Base-by-base conservation (phyloP, 805 yeast genomes). In the Starmerella bacillaris region DNA sequence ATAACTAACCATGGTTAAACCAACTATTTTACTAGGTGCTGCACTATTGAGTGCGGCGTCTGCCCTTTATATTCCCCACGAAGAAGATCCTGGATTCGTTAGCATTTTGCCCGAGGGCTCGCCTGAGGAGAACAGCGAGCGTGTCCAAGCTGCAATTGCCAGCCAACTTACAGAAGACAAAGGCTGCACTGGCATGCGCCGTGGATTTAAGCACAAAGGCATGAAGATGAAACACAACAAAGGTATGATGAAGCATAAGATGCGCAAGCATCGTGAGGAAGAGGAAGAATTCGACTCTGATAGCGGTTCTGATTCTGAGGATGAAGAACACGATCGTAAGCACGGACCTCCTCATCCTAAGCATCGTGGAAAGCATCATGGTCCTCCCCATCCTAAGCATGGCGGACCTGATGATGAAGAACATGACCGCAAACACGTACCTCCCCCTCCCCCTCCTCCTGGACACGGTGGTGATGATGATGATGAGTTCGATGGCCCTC, bases 41-140 rank as follows among this genome's bases (percentile, higher is more conserved):
- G 39, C 45, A 19, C 37, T 42, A 26, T 40, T 36, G 5, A 34
- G 38, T 14, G 29, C 42, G 22, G 47, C 44, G 12, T 28, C 43
- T 8, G 52, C 51, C 6, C 43, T 48, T 26, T 48, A 37, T 33
- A 39, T 47, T 17, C 52, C 52, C 30, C 50, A 47, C 27, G 46
- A 33, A 31, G 44, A 38, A n/a, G 38, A 33, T 26, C 7, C 37
- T 21, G 33, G 29, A 5, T 40, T 37, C 35, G 33, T 19, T 19
- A 24, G 9, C 16, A 14, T 21, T 8, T 21, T 14, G 19, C 18
- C 27, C 5, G 27, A 31, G 14, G 27, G 18, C 20, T 20, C 21
- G 15, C 32, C 32, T 32, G 35, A 34, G 20, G 18, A 20, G n/a
- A 15, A 21, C 15, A 17, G 11, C 24, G 22, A 17, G 17, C 21